Evolutionary conservation across 176 grass and related monocot species (phyloP), one percentile per base, ranked within the genome.

Genomic region (Canna indica): DNA sequence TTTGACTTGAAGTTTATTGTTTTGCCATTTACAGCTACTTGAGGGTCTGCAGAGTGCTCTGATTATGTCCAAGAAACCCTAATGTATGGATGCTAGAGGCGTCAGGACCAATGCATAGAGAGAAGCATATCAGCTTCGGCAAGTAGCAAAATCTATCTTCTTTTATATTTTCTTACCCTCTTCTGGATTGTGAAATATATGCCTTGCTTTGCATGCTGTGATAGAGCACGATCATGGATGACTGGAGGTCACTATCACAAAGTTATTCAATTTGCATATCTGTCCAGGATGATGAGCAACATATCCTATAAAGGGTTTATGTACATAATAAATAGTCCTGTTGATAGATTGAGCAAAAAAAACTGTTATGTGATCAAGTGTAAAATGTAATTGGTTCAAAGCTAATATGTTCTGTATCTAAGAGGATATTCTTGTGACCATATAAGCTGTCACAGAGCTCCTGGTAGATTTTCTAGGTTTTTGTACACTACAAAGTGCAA

Each of bases 11-110:
- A 70, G 18, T 73, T 13, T 29, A 24, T 75, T 11, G 13, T 31
- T 54, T 64, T 17, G 20, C 28, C 35, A 20, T 54, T 31, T 46
- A 38, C 77, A 99, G 95, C 84, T 99, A 75, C 61, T 99, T 4
- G 95, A 99, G 76, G 95, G 95, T 30, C 60, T 99, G 72, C 95
- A 99, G 68, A 99, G 95, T 78, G 90, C 95, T 70, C 82, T 99
- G 63, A 69, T 86, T 42, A 66, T 88, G 69, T 79, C 95, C 47
- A 99, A 99, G 75, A 86, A 85, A 83, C 67, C 87, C 58, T 80
- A 61, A 33, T 14, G 54, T 77, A 22, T 63, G 28, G 35, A 77
- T 16, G 95, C 93, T 44, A 99, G 87, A 59, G 80, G 76, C 70
- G 69, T 80, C 20, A 87, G 78, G 79, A 80, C 79, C 41, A 1